A percentile compares a stretch with the other conserved stretches of the same genome.
These are phyloP conservation scores for Phycomyces nitens DNA, from an alignment of 192 early-diverging fungal species.

Conservation along the genomic window DNA sequence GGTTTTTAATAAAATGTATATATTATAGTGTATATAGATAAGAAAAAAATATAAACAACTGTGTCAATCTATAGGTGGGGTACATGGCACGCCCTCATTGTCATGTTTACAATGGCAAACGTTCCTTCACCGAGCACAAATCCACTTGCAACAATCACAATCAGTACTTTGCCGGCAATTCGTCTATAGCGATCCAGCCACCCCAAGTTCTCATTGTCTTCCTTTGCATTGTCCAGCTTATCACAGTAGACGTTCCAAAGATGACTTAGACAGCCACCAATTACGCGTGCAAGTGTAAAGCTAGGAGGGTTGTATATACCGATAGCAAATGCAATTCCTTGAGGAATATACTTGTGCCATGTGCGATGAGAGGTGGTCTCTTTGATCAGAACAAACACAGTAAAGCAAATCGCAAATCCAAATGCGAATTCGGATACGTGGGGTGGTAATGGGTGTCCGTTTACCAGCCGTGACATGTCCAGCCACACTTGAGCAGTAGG, in stretches of 20 bases:
- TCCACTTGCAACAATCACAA: constrained; percentile 70
- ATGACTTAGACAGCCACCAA: constrained; percentile 54
- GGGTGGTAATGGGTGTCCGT: constrained; percentile 66
- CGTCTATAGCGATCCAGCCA: constrained; percentile 24
- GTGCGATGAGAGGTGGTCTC: constrained; percentile 5
- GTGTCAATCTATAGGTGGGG: constrained; percentile 28
- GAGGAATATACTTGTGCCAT: constrained; percentile 57
- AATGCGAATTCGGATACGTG: constrained; percentile 58
- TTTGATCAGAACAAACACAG: constrained; percentile 27
- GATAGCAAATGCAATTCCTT: constrained; percentile 75
- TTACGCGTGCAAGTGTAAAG: constrained; percentile 66
- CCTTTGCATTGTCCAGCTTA: neutral
- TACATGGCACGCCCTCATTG: constrained; percentile 37
- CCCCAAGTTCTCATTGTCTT: constrained; percentile 3
- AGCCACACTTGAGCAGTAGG: constrained; percentile 78
- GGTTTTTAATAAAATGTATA: too few species aligned
- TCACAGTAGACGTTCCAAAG: constrained; percentile 47
- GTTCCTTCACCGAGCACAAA: constrained; percentile 78
- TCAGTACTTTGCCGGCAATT: constrained; percentile 51
- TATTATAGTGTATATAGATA: too few species aligned
- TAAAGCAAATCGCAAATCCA: constrained; percentile 55
- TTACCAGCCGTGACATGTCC: constrained; percentile 73
- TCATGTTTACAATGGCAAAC: constrained; percentile 61
- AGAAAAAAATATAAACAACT: too few species aligned
- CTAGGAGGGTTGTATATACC: constrained; percentile 78